phyloP scores from a whole-genome alignment of 805 yeast genomes.

The Metschnikowia picachoensis region DNA sequence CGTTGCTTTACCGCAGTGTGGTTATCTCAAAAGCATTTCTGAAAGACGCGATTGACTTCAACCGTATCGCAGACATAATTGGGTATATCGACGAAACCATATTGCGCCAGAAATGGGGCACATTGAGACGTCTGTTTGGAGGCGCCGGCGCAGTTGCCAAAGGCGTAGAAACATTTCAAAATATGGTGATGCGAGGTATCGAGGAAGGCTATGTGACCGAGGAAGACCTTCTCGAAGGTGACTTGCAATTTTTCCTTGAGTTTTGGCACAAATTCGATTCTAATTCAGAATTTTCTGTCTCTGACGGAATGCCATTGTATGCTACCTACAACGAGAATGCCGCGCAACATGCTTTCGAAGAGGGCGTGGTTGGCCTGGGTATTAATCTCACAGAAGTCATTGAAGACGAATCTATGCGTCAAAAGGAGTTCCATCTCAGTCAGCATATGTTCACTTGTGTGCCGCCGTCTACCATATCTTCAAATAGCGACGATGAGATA shows the following conservation, averaged over 20 bases:
- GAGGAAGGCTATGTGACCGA: conserved; percentile 49
- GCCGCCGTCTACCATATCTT: conserved; percentile 3
- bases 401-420: conserved; percentile 64
- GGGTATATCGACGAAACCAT: conserved; percentile 39
- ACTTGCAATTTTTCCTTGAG: conserved; percentile 49
- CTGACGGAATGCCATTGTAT: conserved; percentile 37
- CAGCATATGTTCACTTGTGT: conserved; percentile 42
- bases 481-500: conserved; percentile 28
- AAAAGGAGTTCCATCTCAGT: conserved; percentile 55
- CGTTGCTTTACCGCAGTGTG: conserved; percentile 58
- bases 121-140: conserved; percentile 49
- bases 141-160: conserved; percentile 50
- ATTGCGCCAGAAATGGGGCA: conserved; percentile 66
- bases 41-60: conserved; percentile 62
- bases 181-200: conserved; percentile 55
- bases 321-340: conserved; percentile 45
- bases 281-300: conserved; percentile 23
- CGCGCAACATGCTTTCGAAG: conserved; percentile 39
- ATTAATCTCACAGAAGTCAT: conserved; percentile 36
- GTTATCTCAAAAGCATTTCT: conserved; percentile 62
- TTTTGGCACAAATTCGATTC: conserved; percentile 62
- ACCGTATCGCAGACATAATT: conserved; percentile 49
- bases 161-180: conserved; percentile 67
- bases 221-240: conserved; percentile 47
- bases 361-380: conserved; percentile 9